These are phyloP conservation scores for Clarkia xantiana DNA, from an alignment of 345 rosid species.

Conservation along the genomic window DNA sequence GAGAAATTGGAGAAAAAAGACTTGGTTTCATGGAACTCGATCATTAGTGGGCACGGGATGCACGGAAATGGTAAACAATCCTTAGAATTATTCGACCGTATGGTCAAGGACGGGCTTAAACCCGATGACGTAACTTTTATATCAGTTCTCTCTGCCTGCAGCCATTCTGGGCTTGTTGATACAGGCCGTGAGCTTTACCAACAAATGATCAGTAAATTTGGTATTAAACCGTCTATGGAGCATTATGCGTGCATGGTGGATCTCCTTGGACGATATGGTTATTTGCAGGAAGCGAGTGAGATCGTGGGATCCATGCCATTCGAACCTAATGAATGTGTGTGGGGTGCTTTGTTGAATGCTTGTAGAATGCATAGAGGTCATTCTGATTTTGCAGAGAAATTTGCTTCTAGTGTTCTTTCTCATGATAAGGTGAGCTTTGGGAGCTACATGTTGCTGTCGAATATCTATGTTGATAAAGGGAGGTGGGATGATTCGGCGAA, in stretches of 20 bases:
- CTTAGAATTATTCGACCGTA: slow-evolving; percentile 31
- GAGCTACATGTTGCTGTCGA: slow-evolving; percentile 11
- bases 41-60: slow-evolving; percentile 54
- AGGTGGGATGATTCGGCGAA: slow-evolving; percentile 60
- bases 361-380: slow-evolving; percentile 44
- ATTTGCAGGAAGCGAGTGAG: slow-evolving; percentile 44
- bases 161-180: slow-evolving; percentile 54
- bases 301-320: slow-evolving; percentile 47
- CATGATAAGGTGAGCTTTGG: slow-evolving; percentile 14
- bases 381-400: slow-evolving; percentile 26
- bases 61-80: slow-evolving; percentile 45
- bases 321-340: slow-evolving; percentile 44
- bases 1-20: slow-evolving; percentile 30
- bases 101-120: slow-evolving; percentile 29
- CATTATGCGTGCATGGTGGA: slow-evolving; percentile 65
- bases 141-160: slow-evolving; percentile 69
- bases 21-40: slow-evolving; percentile 51
- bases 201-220: slow-evolving; percentile 25
- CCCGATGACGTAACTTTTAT: slow-evolving; percentile 57
- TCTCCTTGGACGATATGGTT: slow-evolving; percentile 56
- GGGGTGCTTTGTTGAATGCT: slow-evolving; percentile 65
- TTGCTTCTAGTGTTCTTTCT: slow-evolving; percentile 24
- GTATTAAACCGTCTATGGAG: slow-evolving; percentile 43
- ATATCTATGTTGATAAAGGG: slow-evolving; percentile 47
- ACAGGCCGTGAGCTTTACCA: slow-evolving; percentile 36